These are phyloP conservation scores for Rhizophagus clarus DNA, from an alignment of 192 early-diverging fungal genomes.

Conservation along the genomic window DNA sequence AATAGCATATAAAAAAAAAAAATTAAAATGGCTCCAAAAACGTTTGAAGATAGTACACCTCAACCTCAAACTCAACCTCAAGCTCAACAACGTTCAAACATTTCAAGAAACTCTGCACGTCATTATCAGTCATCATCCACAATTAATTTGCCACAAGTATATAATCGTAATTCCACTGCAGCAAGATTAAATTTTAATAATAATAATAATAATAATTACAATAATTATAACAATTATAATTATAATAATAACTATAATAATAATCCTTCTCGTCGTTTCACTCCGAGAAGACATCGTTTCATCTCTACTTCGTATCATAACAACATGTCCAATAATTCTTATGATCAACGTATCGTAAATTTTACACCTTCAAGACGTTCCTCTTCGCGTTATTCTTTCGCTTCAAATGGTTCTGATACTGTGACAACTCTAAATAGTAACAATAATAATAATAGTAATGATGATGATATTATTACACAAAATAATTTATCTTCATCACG, in stretches of 20 bases:
- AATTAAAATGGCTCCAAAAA: too few species aligned
- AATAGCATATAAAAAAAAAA: too few species aligned
- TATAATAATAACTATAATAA: too few species aligned
- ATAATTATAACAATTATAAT: not conserved
- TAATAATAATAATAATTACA: too few species aligned
- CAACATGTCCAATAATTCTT: not conserved
- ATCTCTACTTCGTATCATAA: not conserved
- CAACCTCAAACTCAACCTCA: not conserved
- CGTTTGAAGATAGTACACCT: too few species aligned
- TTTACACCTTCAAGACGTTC: not conserved
- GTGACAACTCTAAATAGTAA: too few species aligned
- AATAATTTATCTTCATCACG: not conserved
- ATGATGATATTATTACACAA: not conserved
- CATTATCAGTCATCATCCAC: not conserved
- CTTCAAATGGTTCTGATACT: not conserved
- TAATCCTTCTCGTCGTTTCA: too few species aligned
- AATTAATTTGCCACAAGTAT: not conserved
- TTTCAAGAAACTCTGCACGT: not conserved
- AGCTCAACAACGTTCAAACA: not conserved
- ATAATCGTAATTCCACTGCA: not conserved
- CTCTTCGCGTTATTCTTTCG: conserved; percentile 9
- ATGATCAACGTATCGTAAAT: not conserved
- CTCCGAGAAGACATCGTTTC: too few species aligned
- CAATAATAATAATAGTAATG: not conserved
- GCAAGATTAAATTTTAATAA: not conserved